Evolutionary conservation across 108 stramenopile species (phyloP).

Genomic region (Stephanodiscus triporus): DNA sequence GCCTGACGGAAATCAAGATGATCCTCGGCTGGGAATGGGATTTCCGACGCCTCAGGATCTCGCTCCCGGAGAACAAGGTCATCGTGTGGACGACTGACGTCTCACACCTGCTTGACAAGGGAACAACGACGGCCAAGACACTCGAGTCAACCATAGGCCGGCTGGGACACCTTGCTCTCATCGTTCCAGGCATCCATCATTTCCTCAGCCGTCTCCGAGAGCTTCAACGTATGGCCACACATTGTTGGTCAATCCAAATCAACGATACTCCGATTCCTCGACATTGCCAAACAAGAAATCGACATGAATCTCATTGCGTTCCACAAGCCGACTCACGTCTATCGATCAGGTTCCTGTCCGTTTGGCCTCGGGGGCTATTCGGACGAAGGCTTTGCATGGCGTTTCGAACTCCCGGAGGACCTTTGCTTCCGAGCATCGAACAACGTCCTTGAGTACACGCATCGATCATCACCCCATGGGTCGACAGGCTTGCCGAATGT

Average conservation of each 20-base stretch:
- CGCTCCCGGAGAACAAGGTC: too few relatives aligned
- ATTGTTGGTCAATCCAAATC: neutral
- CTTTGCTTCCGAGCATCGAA: conserved; percentile 23
- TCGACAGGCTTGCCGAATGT: neutral
- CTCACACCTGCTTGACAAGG: too few relatives aligned
- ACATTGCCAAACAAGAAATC: conserved; percentile 5
- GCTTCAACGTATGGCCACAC: neutral
- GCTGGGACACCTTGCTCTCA: too few relatives aligned
- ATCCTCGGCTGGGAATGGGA: too few relatives aligned
- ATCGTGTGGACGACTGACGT: too few relatives aligned
- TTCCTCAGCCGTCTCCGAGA: conserved; percentile 13
- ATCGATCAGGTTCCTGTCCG: conserved; percentile 23
- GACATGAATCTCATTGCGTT: conserved; percentile 17
- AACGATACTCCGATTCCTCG: conserved; percentile 1
- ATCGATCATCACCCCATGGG: conserved; percentile 10
- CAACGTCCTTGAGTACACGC: conserved; percentile 28
- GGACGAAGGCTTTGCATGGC: conserved; percentile 15
- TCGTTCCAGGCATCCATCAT: too few relatives aligned
- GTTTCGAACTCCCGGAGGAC: neutral
- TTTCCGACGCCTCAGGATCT: too few relatives aligned
- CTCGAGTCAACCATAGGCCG: too few relatives aligned
- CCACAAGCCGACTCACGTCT: conserved; percentile 7
- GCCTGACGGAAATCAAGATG: too few relatives aligned
- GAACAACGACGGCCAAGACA: too few relatives aligned
- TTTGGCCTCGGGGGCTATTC: conserved; percentile 21